These are phyloP conservation scores for Penicillium odoratum DNA, from an alignment of 495 filamentous ascomycete genomes.

Conservation along the genomic window DNA sequence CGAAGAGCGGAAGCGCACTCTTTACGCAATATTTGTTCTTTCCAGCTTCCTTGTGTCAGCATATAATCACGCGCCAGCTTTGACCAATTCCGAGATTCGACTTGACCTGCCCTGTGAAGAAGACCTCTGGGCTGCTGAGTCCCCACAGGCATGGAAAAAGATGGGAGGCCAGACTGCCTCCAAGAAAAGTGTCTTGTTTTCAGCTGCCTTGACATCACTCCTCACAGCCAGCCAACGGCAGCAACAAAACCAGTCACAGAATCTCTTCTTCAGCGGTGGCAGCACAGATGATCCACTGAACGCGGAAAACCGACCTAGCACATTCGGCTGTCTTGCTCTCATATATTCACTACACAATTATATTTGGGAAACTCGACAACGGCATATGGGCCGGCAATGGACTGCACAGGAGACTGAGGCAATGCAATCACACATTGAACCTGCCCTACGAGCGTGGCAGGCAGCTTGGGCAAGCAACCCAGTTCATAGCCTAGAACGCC, in stretches of 20 bases:
- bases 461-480: constrained; percentile 88
- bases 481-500: constrained; percentile 82
- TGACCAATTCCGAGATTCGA: constrained; percentile 93
- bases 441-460: constrained; percentile 92
- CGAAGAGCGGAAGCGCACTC: constrained; percentile 92
- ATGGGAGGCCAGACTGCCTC: constrained; percentile 68
- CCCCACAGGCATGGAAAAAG: constrained; percentile 71
- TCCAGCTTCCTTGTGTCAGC: constrained; percentile 90
- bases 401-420: constrained; percentile 88
- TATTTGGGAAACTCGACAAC: constrained; percentile 95
- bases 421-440: constrained; percentile 96
- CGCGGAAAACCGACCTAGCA: constrained; percentile 79
- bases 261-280: constrained; percentile 40
- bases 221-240: constrained; percentile 78
- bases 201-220: constrained; percentile 73
- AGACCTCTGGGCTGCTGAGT: constrained; percentile 85
- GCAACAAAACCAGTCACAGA: constrained; percentile 51
- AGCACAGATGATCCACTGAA: constrained; percentile 46
- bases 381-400: constrained; percentile 88
- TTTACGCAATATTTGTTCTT: constrained; percentile 86
- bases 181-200: constrained; percentile 67
- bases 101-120: constrained; percentile 94
- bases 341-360: constrained; percentile 98
- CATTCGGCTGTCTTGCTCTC: constrained; percentile 88
- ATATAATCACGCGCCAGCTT: constrained; percentile 85